Conservation (phyloP, 2,329 filamentous ascomycete genomes). For the Aquanectria penicillioides region DNA sequence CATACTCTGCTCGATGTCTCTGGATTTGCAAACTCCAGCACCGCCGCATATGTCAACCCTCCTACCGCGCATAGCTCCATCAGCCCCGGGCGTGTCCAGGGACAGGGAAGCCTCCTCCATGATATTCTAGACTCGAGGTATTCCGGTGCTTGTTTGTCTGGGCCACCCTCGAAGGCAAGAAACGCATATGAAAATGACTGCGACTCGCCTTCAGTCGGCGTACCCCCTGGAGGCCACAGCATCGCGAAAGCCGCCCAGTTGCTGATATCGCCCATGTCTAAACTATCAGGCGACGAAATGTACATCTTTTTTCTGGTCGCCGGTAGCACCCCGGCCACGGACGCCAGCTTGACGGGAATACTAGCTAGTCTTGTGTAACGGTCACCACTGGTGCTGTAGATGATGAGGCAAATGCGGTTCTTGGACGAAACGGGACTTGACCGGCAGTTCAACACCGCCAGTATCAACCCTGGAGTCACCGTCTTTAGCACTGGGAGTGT, state of each 20-base stretch:
- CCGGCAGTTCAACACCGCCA: conserved; percentile 16
- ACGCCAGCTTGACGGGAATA: conserved; percentile 5
- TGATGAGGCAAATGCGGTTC: conserved; percentile 3
- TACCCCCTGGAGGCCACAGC: neutral
- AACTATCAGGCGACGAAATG: conserved; percentile 11
- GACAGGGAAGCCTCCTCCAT: conserved; percentile 17
- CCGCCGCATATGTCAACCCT: neutral
- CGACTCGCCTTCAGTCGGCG: neutral
- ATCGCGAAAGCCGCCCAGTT: conserved; percentile 17
- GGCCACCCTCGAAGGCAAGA: conserved; percentile 10
- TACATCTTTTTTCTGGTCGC: conserved; percentile 20
- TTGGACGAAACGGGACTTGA: conserved; percentile 5
- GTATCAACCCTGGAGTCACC: conserved; percentile 9
- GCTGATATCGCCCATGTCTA: conserved; percentile 16
- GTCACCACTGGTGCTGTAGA: conserved; percentile 17
- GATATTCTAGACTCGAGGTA: conserved; percentile 14
- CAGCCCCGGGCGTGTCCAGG: conserved; percentile 18
- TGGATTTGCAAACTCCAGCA: conserved; percentile 13
- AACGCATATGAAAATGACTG: neutral
- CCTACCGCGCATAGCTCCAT: conserved; percentile 7
- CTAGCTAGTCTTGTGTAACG: conserved; percentile 14
- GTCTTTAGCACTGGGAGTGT: conserved; percentile 15
- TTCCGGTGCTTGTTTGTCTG: neutral
- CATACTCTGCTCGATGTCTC: conserved; percentile 7
- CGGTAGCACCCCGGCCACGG: conserved; percentile 3